A percentile compares a stretch with the other conserved stretches of the same genome.
phyloP scores from a whole-genome alignment of 495 filamentous ascomycete species.

The Mycothermus thermophilus region DNA sequence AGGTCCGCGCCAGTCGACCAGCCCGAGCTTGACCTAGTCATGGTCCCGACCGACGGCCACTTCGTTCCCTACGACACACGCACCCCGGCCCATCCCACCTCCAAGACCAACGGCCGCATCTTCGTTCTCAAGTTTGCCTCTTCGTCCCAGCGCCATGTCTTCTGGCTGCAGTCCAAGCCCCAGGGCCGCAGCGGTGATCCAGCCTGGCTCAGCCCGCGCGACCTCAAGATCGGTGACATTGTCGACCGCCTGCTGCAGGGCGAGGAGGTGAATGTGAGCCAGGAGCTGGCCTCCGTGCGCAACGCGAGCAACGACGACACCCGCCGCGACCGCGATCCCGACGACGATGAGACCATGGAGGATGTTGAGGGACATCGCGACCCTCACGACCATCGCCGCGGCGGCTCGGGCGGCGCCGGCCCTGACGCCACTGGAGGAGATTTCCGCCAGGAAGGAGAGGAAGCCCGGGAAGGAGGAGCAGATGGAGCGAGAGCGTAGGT shows the following conservation, averaged over 20 bases:
- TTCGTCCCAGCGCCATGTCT: constrained; percentile 81
- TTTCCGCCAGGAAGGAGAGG: constrained; percentile 76
- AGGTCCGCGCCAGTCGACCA: constrained; percentile 40
- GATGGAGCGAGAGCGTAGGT: constrained; percentile 99
- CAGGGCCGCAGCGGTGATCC: constrained; percentile 62
- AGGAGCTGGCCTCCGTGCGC: constrained; percentile 54
- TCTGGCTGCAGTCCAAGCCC: constrained; percentile 86
- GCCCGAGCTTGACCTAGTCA: constrained; percentile 70
- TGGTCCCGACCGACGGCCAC: constrained; percentile 76
- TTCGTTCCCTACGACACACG: constrained; percentile 64
- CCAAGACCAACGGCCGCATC: constrained; percentile 74
- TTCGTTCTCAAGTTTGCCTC: constrained; percentile 90
- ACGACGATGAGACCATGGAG: constrained; percentile 74
- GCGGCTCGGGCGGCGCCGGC: constrained; percentile 65
- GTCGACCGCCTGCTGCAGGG: constrained; percentile 75
- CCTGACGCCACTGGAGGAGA: constrained; percentile 79
- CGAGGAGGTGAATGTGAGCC: constrained; percentile 72
- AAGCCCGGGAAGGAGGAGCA: constrained; percentile 77
- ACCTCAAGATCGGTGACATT: constrained; percentile 67
- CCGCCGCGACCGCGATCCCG: constrained; percentile 31
- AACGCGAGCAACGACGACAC: constrained; percentile 46
- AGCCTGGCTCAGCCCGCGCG: constrained; percentile 66
- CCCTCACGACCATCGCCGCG: constrained; percentile 39
- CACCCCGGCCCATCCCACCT: constrained; percentile 32
- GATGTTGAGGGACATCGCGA: constrained; percentile 59